Evolutionary conservation across 768 basidiomycete species (phyloP).

Genomic region (Lentinula aciculospora): DNA sequence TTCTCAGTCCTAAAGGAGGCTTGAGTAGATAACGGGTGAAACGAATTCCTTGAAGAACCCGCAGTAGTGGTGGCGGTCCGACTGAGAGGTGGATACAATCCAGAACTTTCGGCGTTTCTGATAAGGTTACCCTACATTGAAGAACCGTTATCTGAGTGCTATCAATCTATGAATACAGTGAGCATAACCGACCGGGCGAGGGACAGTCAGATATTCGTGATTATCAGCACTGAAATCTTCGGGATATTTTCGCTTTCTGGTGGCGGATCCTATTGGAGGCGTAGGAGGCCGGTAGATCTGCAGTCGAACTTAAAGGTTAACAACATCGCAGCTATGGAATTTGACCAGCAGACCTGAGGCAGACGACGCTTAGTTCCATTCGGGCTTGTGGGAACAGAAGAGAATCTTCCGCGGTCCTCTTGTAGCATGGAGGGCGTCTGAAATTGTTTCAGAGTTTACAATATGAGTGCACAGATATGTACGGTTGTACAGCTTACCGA

Average conservation of each 20-base stretch:
- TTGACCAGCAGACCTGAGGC: not conserved
- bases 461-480: not conserved
- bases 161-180: not conserved
- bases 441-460: not conserved
- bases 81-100: not conserved
- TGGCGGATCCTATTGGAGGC: conserved; percentile 37
- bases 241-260: conserved; percentile 26
- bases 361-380: conserved; percentile 3
- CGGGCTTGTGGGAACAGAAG: not conserved
- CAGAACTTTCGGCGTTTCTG: not conserved
- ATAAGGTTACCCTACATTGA: not conserved
- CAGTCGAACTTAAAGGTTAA: not conserved
- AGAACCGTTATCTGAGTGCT: not conserved
- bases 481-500: not conserved
- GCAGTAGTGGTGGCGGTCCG: not conserved
- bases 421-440: not conserved
- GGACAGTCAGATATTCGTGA: not conserved
- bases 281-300: conserved; percentile 57
- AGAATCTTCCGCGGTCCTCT: not conserved
- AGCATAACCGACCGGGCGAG: not conserved
- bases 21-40: conserved; percentile 4
- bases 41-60: conserved; percentile 1
- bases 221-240: not conserved
- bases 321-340: not conserved
- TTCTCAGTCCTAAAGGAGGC: conserved; percentile 3